Evolutionary conservation across 352 stramenopile species (phyloP), one percentile per base, ranked within the genome.

Genomic region (Phytophthora pluvialis): DNA sequence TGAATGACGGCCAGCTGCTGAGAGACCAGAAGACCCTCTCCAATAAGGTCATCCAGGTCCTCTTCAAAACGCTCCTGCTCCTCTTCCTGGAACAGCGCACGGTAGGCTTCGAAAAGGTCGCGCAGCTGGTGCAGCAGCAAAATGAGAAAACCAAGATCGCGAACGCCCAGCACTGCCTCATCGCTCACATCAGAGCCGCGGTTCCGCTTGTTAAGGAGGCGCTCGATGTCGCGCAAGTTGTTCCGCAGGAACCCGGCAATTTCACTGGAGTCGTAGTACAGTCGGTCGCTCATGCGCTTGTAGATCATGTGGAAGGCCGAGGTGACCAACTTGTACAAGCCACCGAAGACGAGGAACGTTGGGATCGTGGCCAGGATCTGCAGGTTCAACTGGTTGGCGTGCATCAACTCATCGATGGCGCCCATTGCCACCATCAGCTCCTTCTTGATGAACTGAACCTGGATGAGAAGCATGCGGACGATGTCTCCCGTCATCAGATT

Each of bases 371-470:
- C 86, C 55, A 95, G 71, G 53, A 95, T 84, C 71, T 95, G 86
- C 70, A 95, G 60, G 61, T 93, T 95, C 38, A 95, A 80, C 62
- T 95, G 86, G 58, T 95, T 95, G 25, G 86, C 84, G 66, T 93
- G 82, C 86, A 95, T 95, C 57, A 95, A 73, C 61, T 93, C 84
- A 47, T 95, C 86, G 62, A 95, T 93, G 15, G 86, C 86, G 21
- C 86, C 84, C 86, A 95, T 95, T 15, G 86, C 86, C 18, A 93
- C 84, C 84, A 95, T 93, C 25, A 95, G 70, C 64, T 95, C 86
- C 52, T 95, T 95, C 68, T 95, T 95, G 77, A 95, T 95, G 54
- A 95, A 95, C 67, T 95, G 86, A 33, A 95, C 83, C 39, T 95
- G 86, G 53, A 95, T 95, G 29, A 95, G 72, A 53, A 95, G 75